A percentile compares a stretch with the other conserved stretches of the same genome.
Conservation (phyloP, 2,329 filamentous ascomycete species). For the Leptographium flavum region DNA sequence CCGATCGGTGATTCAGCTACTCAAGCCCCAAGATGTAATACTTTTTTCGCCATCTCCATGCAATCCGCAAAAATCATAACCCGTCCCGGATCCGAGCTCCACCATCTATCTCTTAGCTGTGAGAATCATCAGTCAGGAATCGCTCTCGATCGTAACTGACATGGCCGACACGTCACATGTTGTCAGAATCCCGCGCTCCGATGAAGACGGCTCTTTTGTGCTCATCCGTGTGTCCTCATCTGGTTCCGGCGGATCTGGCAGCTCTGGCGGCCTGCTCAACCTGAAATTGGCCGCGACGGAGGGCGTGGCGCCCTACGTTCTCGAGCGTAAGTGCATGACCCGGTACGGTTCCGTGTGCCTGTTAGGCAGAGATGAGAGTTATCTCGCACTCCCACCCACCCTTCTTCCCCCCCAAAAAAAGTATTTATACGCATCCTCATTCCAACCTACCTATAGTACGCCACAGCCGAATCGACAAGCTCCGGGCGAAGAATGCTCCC, state of each 20-base stretch:
- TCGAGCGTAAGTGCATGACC: constrained; percentile 33
- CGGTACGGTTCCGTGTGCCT: background rate
- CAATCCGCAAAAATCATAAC: no score
- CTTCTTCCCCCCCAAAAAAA: no score
- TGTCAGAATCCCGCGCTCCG: constrained; percentile 44
- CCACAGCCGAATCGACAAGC: constrained; percentile 36
- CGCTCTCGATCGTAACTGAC: no score
- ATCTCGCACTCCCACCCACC: background rate
- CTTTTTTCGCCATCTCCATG: no score
- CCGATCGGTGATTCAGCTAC: no score
- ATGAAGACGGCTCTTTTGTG: constrained; percentile 36
- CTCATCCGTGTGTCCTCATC: constrained; percentile 44
- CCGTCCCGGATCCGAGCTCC: no score
- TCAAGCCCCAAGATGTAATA: no score
- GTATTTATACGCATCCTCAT: background rate
- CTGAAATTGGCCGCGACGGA: constrained; percentile 56
- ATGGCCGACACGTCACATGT: constrained; percentile 20
- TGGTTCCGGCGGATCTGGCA: constrained; percentile 22
- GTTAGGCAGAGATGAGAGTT: background rate
- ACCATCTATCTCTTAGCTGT: no score
- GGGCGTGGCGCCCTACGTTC: constrained; percentile 43
- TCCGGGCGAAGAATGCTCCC: constrained; percentile 39
- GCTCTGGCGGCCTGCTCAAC: constrained; percentile 48
- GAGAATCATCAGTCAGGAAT: no score
- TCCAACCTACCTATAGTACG: constrained; percentile 30